Base-by-base conservation (phyloP, 805 yeast genomes). In the Kodamaea kaohsiungensis region DNA sequence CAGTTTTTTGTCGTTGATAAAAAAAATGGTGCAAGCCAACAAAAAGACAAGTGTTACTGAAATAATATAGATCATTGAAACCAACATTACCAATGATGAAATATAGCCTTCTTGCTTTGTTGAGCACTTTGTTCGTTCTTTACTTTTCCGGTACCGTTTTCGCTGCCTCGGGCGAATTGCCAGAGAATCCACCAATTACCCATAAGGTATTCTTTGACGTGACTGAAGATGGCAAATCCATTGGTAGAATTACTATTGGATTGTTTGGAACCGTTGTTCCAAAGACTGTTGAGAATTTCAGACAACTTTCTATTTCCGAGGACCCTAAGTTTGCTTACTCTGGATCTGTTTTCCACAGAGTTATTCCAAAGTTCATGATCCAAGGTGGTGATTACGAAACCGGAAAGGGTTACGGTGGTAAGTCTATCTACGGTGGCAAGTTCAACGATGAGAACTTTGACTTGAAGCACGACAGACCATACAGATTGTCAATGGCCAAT, bases 311-410 rank as follows among this genome's bases (percentile, higher is more conserved):
- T 49, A 77, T 85, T 47, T 66, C 71, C 30, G 60, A 85, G 18
- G 91, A 89, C 66, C 84, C 88, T 35, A 71, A 77, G 39, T 77
- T 86, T 65, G 85, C 86, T 38, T 89, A 87, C 75, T 74, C 77
- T 61, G 80, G 79, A 56, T 81, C 90, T 4, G 70, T 76, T 16
- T 88, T 91, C 80, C 95, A 88, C 72, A 80, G 92, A 56, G 84
- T 91, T 49, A 86, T 88, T 58, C 78, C 83, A 45, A 79, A 80
- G 53, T 89, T 88, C 68, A 85, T 89, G 87, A 80, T 91, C 61
- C 96, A 89, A 73, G 96, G 96, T 54, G 97, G 97, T 58, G 93
- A 90, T 70, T 85, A 87, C 66, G 85, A 88, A 59, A 80, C 81
- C 59, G 85, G 86, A 53, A 78, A 80, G 58, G 92, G 93, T 13